Percentiles rank a stretch among this genome's conserved stretches.
Evolutionary conservation across 352 stramenopile genomes (phyloP).

Genomic region (Pythium sukuiense): DNA sequence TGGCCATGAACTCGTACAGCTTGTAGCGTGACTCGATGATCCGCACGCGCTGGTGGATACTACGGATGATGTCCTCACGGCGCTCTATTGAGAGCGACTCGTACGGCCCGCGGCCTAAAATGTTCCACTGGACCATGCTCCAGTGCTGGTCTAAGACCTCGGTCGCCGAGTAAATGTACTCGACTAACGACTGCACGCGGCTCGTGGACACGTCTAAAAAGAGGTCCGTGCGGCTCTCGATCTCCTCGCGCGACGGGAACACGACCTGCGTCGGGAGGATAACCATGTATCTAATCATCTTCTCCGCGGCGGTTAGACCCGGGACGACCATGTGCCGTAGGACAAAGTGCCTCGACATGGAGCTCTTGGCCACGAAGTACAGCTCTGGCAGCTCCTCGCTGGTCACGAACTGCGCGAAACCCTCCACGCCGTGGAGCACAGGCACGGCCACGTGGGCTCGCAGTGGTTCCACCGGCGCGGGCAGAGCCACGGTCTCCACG

Average conservation of each 20-base stretch:
- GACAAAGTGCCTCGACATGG: constrained; percentile 65
- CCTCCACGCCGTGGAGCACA: constrained; percentile 66
- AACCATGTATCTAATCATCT: constrained; percentile 69
- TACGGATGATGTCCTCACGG: constrained; percentile 65
- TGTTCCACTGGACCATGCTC: constrained; percentile 89
- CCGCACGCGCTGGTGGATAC: constrained; percentile 68
- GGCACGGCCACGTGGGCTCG: constrained; percentile 61
- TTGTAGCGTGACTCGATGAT: constrained; percentile 78
- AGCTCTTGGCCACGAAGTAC: constrained; percentile 85
- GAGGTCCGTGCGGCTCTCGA: constrained; percentile 72
- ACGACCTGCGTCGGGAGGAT: constrained; percentile 77
- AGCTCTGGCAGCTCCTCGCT: constrained; percentile 82
- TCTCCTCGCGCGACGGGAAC: constrained; percentile 77
- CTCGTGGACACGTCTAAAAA: constrained; percentile 76
- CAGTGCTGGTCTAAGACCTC: constrained; percentile 82
- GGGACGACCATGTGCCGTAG: constrained; percentile 69
- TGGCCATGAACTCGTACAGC: constrained; percentile 82
- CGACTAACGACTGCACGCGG: constrained; percentile 68
- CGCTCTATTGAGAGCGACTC: constrained; percentile 64
- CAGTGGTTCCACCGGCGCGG: constrained; percentile 48
- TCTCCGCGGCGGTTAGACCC: constrained; percentile 61
- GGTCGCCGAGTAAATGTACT: constrained; percentile 83
- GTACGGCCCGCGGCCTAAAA: constrained; percentile 74
- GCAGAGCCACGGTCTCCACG: constrained; percentile 53
- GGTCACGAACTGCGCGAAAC: constrained; percentile 73